Conservation (phyloP, 225 moss, liverwort and hornwort genomes). For the Lunularia cruciata region DNA sequence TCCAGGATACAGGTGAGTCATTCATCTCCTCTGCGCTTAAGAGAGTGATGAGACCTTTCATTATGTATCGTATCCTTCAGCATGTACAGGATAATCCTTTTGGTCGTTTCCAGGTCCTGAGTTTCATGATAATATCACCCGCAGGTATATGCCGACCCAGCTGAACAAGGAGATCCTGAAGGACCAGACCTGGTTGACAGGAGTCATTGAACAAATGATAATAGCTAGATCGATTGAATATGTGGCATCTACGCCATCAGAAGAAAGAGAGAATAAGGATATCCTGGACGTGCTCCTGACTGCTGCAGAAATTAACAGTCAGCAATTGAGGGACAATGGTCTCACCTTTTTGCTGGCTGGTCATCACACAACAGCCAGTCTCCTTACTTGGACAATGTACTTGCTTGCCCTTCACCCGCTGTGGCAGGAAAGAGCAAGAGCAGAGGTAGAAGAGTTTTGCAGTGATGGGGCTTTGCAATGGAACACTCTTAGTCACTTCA, state of each 20-base stretch:
- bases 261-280: conserved; percentile 40
- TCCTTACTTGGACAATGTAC: conserved; percentile 83
- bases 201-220: conserved; percentile 55
- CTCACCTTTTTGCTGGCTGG: conserved; percentile 80
- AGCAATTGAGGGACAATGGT: conserved; percentile 64
- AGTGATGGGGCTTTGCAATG: conserved; percentile 48
- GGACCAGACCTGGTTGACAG: conserved; percentile 51
- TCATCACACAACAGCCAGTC: conserved; percentile 85
- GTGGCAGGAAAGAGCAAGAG: conserved; percentile 89
- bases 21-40: not conserved
- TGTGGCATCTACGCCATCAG: conserved; percentile 9
- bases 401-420: conserved; percentile 68
- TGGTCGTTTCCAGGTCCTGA: not conserved
- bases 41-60: not conserved
- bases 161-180: conserved; percentile 45
- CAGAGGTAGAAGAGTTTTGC: conserved; percentile 81
- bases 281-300: conserved; percentile 58
- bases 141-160: conserved; percentile 52
- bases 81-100: not conserved
- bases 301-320: conserved; percentile 37
- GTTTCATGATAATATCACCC: not conserved
- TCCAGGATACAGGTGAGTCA: conserved; percentile 65
- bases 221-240: conserved; percentile 23
- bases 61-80: not conserved
- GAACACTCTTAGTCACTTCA: conserved; percentile 54